A percentile compares a stretch with the other conserved stretches of the same genome.
phyloP scores from a whole-genome alignment of 2,329 filamentous ascomycete genomes.

The Trichoderma sp. region DNA sequence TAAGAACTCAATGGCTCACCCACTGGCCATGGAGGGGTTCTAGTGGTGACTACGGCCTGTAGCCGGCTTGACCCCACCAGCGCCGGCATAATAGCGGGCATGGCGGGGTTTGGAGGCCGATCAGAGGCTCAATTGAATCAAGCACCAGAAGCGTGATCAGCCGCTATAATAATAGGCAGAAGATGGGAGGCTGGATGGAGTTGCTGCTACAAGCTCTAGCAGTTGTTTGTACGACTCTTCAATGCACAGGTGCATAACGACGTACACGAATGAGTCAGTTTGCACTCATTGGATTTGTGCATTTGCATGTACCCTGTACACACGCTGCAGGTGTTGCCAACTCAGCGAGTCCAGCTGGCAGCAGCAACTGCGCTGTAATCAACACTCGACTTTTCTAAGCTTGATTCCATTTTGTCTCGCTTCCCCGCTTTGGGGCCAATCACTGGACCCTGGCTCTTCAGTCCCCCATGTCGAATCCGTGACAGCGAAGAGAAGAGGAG shows the following conservation, averaged over 20 bases:
- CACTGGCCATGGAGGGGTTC: neutral
- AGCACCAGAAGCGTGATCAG: neutral
- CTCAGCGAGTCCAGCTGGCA: neutral
- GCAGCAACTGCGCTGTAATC: too few relatives aligned
- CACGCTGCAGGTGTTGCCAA: neutral
- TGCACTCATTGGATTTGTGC: neutral
- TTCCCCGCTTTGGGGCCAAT: constrained; percentile 8
- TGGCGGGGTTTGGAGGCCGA: constrained; percentile 7
- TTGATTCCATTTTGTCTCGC: neutral
- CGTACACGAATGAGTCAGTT: neutral
- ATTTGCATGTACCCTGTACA: neutral
- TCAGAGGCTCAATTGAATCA: neutral
- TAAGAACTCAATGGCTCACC: neutral
- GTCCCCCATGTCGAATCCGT: constrained; percentile 1
- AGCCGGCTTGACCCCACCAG: constrained; percentile 9
- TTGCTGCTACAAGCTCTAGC: neutral
- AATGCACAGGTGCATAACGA: neutral
- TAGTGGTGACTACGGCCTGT: neutral
- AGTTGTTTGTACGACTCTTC: neutral
- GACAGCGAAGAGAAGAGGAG: neutral
- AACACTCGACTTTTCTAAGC: neutral
- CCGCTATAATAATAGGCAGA: neutral
- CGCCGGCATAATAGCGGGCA: neutral
- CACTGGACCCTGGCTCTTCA: neutral
- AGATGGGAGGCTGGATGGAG: neutral